phyloP scores from a whole-genome alignment of 441 rosid species.

The Euphorbia celastroides region DNA sequence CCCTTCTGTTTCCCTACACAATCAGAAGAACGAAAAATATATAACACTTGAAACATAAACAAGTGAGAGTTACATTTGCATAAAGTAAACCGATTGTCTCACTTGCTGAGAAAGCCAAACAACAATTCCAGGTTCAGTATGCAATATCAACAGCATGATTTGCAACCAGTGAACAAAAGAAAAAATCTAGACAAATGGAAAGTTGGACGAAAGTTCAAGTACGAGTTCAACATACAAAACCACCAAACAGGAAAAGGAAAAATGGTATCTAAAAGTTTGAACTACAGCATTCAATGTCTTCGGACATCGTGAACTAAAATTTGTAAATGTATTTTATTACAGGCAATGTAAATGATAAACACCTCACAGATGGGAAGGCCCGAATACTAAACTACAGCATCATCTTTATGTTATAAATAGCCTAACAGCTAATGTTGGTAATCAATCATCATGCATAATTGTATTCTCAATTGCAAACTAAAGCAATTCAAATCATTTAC shows the following conservation, averaged over 20 bases:
- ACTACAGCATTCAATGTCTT: neutral
- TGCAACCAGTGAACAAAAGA: neutral
- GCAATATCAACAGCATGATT: neutral
- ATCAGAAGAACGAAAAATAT: constrained; percentile 11
- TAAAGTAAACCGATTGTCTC: constrained; percentile 1
- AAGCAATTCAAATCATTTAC: neutral
- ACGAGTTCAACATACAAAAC: neutral
- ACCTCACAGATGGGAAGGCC: no score
- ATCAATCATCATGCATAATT: neutral
- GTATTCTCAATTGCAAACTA: neutral
- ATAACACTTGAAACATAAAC: neutral
- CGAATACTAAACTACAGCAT: no score
- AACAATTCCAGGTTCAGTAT: neutral
- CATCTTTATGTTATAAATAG: no score
- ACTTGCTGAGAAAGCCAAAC: neutral
- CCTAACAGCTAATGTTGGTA: no score
- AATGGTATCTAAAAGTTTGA: neutral
- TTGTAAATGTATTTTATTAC: no score
- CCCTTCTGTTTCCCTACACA: constrained; percentile 90
- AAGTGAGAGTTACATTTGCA: neutral
- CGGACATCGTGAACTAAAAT: neutral
- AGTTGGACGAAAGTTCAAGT: neutral
- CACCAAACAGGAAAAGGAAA: neutral
- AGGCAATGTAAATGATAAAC: no score
- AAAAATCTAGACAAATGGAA: neutral